These are phyloP conservation scores for Galerina marginata DNA, from an alignment of 768 basidiomycete genomes.

Conservation along the genomic window DNA sequence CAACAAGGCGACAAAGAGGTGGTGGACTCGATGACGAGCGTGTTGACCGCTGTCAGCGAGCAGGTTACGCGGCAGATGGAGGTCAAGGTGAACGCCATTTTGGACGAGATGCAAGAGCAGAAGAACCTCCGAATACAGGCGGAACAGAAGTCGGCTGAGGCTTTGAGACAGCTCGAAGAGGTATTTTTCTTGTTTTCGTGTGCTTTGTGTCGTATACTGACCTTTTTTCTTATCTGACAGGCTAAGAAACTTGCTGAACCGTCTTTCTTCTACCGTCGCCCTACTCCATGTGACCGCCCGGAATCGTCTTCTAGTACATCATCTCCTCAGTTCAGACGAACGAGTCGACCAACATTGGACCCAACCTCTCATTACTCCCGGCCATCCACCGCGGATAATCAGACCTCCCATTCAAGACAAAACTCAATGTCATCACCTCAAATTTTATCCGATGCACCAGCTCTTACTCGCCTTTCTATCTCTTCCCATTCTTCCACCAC, in stretches of 20 bases:
- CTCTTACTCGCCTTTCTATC: background rate
- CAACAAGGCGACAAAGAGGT: too few species aligned
- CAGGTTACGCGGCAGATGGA: constrained; percentile 24
- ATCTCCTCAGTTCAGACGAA: constrained; percentile 19
- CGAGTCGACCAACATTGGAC: background rate
- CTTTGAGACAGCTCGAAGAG: background rate
- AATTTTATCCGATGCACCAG: background rate
- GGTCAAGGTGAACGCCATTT: constrained; percentile 10
- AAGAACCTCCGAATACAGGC: background rate
- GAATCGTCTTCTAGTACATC: constrained; percentile 13
- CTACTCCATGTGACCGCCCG: too few species aligned
- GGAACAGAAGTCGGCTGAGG: background rate
- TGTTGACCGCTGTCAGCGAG: constrained; percentile 17
- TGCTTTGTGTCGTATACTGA: too few species aligned
- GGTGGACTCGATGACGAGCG: background rate
- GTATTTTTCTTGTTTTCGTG: too few species aligned
- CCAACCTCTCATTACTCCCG: too few species aligned
- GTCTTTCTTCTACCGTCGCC: too few species aligned
- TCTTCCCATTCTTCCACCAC: background rate
- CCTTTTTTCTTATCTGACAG: too few species aligned
- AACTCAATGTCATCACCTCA: constrained; percentile 13
- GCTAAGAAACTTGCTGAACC: too few species aligned
- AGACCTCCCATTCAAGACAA: too few species aligned
- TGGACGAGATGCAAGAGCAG: constrained; percentile 16
- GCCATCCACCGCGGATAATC: too few species aligned